These are phyloP conservation scores for Alternaria tenuissima DNA, from an alignment of 2,329 filamentous ascomycete genomes.

Conservation along the genomic window DNA sequence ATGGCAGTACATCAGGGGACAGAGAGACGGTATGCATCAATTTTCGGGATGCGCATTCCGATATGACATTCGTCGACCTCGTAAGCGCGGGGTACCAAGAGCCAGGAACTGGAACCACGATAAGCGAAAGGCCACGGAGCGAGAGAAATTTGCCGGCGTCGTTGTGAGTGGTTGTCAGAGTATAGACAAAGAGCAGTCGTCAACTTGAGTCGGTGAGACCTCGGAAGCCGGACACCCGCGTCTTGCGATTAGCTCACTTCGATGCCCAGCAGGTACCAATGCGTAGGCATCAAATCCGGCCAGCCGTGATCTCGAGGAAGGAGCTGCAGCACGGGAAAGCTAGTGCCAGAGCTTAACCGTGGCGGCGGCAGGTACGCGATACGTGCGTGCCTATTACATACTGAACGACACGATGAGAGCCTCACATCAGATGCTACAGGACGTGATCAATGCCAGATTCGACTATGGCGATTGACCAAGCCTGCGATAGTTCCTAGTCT, in stretches of 20 bases:
- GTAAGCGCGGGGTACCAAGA: constrained; percentile 10
- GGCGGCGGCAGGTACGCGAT: not conserved
- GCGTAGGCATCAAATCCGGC: not conserved
- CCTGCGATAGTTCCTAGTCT: not conserved
- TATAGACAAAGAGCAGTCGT: constrained; percentile 4
- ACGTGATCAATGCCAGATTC: not conserved
- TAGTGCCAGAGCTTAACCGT: not conserved
- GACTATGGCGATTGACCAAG: not conserved
- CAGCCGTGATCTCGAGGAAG: not conserved
- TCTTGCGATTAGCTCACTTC: constrained; percentile 7
- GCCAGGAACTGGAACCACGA: not conserved
- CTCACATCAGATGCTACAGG: not conserved
- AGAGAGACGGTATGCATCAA: not conserved
- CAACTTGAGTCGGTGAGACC: not conserved
- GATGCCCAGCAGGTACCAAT: not conserved
- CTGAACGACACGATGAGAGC: not conserved
- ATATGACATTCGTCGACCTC: constrained; percentile 1
- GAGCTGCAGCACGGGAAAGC: not conserved
- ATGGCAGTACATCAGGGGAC: not conserved
- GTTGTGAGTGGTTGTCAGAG: not conserved
- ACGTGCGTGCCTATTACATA: not conserved
- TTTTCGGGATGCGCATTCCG: not conserved
- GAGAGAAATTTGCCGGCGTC: not conserved
- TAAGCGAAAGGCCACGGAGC: constrained; percentile 13
- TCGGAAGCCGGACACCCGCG: not conserved